Base-by-base conservation (phyloP, 2,329 filamentous ascomycete genomes). In the Dichotomopilus funicola region DNA sequence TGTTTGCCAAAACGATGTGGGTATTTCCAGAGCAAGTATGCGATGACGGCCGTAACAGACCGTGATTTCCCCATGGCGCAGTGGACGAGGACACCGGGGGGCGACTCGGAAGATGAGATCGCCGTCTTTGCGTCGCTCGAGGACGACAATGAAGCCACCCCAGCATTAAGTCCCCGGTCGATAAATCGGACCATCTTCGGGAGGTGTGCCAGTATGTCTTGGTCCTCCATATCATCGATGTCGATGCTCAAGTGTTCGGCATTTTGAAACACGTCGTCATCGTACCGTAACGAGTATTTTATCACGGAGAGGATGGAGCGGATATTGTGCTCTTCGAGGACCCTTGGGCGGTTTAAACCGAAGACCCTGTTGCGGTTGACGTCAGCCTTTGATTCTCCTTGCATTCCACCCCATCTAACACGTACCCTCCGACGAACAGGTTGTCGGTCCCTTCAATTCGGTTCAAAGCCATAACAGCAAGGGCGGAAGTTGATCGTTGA, bases 61-160 rank as follows among this genome's bases (percentile, higher is more conserved):
- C 94, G 88, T 37, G 91, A 96, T 73, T 95, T 95, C 52, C 94
- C 94, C 85, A 96, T 96, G 27, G 91, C 92, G 78, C 94, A 96
- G 73, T 80, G 77, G 8, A 84, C 80, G 54, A 78, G 79, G 34
- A 84, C 79, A 11, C 72, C 78, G 34, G 49, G 6, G 10, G 49
- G n/a, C 9, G 27, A n/a, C 3, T 6, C 19, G 1, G 34, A 1
- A 31, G n/a, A 50, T n/a, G 53, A 11, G 6, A 31, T 36, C 11
- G 42, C 43, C 4, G 47, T 43, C n/a, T 53, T 44, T 33, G 34
- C 45, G n/a, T 56, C 52, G 33, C 31, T 5, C 6, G 35, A 27
- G 31, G 42, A 19, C 10, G 49, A 55, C 36, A 13, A 6, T 1
- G 40, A 31, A 11, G 19, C 19, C 5, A 10, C 58, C 3, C 54